Base-by-base conservation (phyloP, 2,329 filamentous ascomycete species). In the Coniochaeta sp. region DNA sequence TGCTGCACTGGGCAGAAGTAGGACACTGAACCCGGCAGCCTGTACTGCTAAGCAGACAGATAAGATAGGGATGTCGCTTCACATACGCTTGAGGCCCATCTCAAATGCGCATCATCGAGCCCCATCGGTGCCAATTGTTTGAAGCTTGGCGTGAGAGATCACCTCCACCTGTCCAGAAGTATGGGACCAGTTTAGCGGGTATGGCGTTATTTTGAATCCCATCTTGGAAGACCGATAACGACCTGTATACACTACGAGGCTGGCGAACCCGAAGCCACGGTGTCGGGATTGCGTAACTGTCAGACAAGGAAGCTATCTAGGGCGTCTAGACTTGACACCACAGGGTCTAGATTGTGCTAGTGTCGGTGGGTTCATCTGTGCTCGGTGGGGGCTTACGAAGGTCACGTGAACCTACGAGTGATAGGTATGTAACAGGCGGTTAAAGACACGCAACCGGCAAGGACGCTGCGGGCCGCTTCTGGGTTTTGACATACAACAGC, bases 1-100 rank as follows among this genome's bases (percentile, higher is more conserved):
- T 85, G 83, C 66, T 84, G 81, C 68, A 74, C 56, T 17, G 56
- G 54, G 33, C 43, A 59, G 60, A 47, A 44, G 38, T 60, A 58
- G 56, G 38, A 43, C 7, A 26, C 47, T 31, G 47, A 31, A n/a
- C 12, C n/a, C 26, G 14, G 47, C 26, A 52, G 47, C 16, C 47
- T 8, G 31, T 26, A 22, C 3, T 9, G 43, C 22, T 8, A 14
- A 47, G 11, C 7, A 47, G 43, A 14, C 47, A 28, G 31, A 31
- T 52, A 6, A 26, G 16, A 14, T 2, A 31, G 7, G 9, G 44
- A 50, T 26, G 22, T 50, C 22, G 44, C 44, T 50, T 26, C 12
- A 50, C 19, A 11, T 43, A 14, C 5, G 3, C n/a, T n/a, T n/a
- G n/a, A n/a, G n/a, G n/a, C n/a, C n/a, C n/a, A n/a, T n/a, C n/a